Base-by-base conservation (phyloP, 129 eudicot genomes). In the Artemisia tridentata region DNA sequence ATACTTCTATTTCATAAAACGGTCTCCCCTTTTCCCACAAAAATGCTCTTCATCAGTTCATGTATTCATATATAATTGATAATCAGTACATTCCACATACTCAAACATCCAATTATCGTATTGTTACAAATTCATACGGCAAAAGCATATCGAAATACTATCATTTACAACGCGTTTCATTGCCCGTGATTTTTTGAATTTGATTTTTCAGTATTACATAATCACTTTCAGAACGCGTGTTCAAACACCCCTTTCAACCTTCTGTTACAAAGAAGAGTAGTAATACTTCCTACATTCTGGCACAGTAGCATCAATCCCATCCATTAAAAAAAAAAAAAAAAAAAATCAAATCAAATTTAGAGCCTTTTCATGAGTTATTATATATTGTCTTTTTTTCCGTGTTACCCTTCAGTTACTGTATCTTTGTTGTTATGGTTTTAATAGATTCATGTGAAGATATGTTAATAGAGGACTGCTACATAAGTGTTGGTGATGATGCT, bases 401-500 rank as follows among this genome's bases (percentile, higher is more conserved):
- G 41, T 20, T 21, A 6, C 11, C 11, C 14, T 56, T 20, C 23
- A 23, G 46, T 57, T 18, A 68, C 20, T 57, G 19, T 75, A 58
- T 58, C 3, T 43, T 75, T 57, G 27, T 58, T 83, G 67, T 41
- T 27, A 38, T 78, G 58, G 52, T 49, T 55, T 69, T 17, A 64
- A 69, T 87, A 93, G 99, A 93, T 84, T 93, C 99, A 16, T 93
- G 99, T 34, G 92, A 90, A 78, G 97, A 93, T 72, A 82, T 93
- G 99, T 18, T 93, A 27, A 93, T 93, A n/a, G 99, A 93, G 82
- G 89, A 93, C 84, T 82, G 92, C 65, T 93, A 93, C 83, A 90
- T 93, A 62, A 87, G 99, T 46, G 99, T 93, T 9, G 99, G 99
- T n/a, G 99, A 93, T 55, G 99, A 93, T 80, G 96, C 83, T 43